Conservation (phyloP, 192 early-diverging fungal genomes). For the Backusella sp. region DNA sequence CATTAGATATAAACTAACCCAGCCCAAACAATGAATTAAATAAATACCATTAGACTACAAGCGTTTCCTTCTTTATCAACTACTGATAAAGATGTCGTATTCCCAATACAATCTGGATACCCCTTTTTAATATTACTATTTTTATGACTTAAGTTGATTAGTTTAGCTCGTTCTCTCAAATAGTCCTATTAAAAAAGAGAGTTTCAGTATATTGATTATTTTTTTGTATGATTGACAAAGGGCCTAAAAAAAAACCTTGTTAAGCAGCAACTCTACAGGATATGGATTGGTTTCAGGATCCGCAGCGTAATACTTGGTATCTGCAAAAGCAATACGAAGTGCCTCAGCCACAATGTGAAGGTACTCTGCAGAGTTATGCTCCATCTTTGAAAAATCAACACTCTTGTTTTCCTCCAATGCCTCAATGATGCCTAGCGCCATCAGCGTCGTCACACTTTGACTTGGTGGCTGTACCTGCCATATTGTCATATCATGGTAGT, state of each 20-base stretch:
- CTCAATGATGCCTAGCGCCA: conserved; percentile 70
- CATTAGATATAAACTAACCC: background rate
- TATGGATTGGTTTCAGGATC: conserved; percentile 57
- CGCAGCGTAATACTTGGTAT: conserved; percentile 57
- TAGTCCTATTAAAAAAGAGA: conserved; percentile 38
- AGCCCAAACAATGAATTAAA: background rate
- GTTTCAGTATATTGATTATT: background rate
- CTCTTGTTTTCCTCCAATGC: conserved; percentile 44
- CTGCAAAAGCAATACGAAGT: conserved; percentile 75
- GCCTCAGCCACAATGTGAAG: conserved; percentile 68
- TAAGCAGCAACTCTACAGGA: conserved; percentile 54
- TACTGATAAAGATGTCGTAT: conserved; percentile 75
- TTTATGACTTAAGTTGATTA: conserved; percentile 50
- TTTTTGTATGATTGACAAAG: background rate
- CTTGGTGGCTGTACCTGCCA: conserved; percentile 75
- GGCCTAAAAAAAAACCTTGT: conserved; percentile 30
- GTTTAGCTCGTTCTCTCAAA: conserved; percentile 48
- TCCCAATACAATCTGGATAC: conserved; percentile 54
- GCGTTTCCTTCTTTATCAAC: conserved; percentile 78
- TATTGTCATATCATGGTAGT: conserved; percentile 56
- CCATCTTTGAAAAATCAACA: conserved; percentile 38
- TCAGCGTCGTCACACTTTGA: conserved; percentile 66
- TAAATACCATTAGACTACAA: conserved; percentile 68
- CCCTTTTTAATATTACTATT: conserved; percentile 51
- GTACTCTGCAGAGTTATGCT: conserved; percentile 57